Evolutionary conservation across 2,329 filamentous ascomycete genomes (phyloP).

Genomic region (Penicillium olsonii): DNA sequence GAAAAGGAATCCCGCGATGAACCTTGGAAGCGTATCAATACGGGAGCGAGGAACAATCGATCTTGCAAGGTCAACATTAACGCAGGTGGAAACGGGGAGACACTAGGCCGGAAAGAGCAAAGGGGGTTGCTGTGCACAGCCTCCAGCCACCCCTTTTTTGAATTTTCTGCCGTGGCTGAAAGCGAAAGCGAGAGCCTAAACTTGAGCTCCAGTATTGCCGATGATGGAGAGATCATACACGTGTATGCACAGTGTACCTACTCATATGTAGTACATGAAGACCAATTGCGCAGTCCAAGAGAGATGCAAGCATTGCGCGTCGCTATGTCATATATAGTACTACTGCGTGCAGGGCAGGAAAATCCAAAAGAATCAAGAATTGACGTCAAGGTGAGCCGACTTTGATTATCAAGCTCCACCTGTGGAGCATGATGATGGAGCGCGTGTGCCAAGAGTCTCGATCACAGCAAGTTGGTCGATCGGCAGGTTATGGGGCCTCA

Average conservation of each 20-base stretch:
- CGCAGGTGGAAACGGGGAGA: neutral
- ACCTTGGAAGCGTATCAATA: neutral
- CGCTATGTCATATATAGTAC: neutral
- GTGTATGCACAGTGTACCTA: too few relatives aligned
- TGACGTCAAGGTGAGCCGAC: conserved; percentile 19
- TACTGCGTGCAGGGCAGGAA: neutral
- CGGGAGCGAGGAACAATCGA: too few relatives aligned
- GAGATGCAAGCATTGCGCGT: neutral
- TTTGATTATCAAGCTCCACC: conserved; percentile 8
- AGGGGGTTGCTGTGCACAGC: conserved; percentile 1
- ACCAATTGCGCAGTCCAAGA: too few relatives aligned
- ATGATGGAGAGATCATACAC: too few relatives aligned
- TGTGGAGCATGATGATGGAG: conserved; percentile 13
- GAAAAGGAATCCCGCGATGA: neutral
- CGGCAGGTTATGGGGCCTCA: conserved; percentile 1
- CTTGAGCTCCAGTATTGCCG: neutral
- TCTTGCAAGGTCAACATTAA: neutral
- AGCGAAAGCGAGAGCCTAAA: neutral
- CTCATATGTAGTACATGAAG: too few relatives aligned
- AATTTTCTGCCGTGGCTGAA: neutral
- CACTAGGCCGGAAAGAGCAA: neutral
- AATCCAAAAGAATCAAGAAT: neutral
- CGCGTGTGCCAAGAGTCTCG: conserved; percentile 18
- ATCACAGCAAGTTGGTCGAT: conserved; percentile 16
- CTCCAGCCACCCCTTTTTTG: conserved; percentile 7